Evolutionary conservation across 495 filamentous ascomycete genomes (phyloP), one percentile per base, ranked within the genome.

Genomic region (Penicillium samsonianum): DNA sequence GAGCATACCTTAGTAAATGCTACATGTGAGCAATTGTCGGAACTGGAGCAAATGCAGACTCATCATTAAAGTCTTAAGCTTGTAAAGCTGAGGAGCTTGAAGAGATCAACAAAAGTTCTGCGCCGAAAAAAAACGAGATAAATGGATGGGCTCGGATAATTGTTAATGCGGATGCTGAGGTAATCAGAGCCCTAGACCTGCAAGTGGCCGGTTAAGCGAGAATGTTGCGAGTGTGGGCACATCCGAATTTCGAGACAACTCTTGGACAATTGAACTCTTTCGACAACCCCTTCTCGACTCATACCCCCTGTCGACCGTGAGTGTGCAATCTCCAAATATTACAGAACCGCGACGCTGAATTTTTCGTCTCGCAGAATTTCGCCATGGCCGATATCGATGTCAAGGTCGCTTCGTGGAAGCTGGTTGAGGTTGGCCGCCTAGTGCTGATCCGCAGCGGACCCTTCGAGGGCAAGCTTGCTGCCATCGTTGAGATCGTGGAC

Each of bases 401-500:
- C 76, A 86, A 81, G 74, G 80, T 88, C 70, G 85, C 86, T 73
- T 77, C 83, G 68, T 96, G 89, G 90, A 91, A 90, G 77, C 82
- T 89, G 71, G 90, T 99, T 73, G 92, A 99, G 84, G 90, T 97
- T 80, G 95, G 95, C 82, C 92, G 95, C 71, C 82, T 96, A 68
- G 88, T 94, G 64, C 86, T 96, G 71, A 84, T 96, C 80, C 84
- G 85, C 67, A 73, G 80, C 67, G 87, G 87, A 63, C 88, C 86
- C 62, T 90, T 85, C 82, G 81, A 75, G 61, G 92, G 92, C 78
- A 89, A 88, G 77, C 85, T 98, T 61, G 95, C 91, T 61, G 80
- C 84, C 70, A 94, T 99, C 74, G 91, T 97, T 77, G 92, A 98
- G 86, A 96, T 99, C 77, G 92, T 98, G 78, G 95, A 98, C 80